These are phyloP conservation scores for Fomitopsis schrenkii DNA, from an alignment of 1,284 basidiomycete genomes.

Conservation along the genomic window DNA sequence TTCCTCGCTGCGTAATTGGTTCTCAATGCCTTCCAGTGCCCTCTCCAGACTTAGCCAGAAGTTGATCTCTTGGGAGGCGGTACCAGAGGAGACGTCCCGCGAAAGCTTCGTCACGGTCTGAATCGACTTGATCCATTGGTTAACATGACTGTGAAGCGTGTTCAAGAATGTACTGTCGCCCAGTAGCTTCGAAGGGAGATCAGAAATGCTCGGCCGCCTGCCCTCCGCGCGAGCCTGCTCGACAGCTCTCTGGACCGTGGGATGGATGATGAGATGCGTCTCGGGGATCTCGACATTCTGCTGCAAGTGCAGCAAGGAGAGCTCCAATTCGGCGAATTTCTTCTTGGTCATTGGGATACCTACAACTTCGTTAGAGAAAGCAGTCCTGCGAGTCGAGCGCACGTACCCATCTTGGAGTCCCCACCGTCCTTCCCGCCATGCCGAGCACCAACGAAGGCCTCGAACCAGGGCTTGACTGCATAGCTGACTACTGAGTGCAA, in stretches of 20 bases:
- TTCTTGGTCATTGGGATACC: constrained; percentile 98
- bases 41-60: constrained; percentile 97
- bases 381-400: neutral
- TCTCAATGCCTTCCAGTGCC: constrained; percentile 90
- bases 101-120: constrained; percentile 94
- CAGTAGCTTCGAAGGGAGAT: constrained; percentile 71
- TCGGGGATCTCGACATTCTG: constrained; percentile 99
- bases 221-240: constrained; percentile 65
- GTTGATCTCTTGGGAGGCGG: constrained; percentile 98
- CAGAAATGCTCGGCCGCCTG: constrained; percentile 68
- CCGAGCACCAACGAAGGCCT: constrained; percentile 85
- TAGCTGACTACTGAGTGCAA: constrained; percentile 95
- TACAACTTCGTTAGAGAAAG: constrained; percentile 21
- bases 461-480: constrained; percentile 97
- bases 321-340: constrained; percentile 97
- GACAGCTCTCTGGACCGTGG: constrained; percentile 84
- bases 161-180: constrained; percentile 93
- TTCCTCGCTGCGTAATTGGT: constrained; percentile 88
- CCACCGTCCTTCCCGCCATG: constrained; percentile 70
- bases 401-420: constrained; percentile 79
- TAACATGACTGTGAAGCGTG: constrained; percentile 90
- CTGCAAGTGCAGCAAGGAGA: constrained; percentile 94
- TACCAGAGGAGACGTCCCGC: constrained; percentile 92
- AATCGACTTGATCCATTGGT: constrained; percentile 98
- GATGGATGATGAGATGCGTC: constrained; percentile 90